phyloP scores from a whole-genome alignment of 345 rosid genomes.

The Acer campestre region DNA sequence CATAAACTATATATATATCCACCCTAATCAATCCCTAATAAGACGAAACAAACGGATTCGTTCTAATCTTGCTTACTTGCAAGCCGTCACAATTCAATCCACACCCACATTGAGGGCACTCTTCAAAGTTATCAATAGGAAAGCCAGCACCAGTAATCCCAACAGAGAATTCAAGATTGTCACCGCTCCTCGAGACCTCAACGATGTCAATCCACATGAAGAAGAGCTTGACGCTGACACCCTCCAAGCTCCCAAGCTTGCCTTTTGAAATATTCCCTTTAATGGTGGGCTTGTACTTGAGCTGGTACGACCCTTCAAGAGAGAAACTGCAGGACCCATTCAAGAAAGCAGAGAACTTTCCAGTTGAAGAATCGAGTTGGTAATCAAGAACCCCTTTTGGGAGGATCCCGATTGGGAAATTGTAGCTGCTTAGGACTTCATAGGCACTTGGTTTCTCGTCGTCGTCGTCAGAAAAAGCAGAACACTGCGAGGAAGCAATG shows the following conservation, averaged over 20 bases:
- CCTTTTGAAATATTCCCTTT: slow-evolving; percentile 49
- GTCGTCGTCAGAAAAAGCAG: not conserved
- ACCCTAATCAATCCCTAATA: slow-evolving; percentile 25
- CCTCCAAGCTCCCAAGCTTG: slow-evolving; percentile 45
- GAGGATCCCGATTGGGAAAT: slow-evolving; percentile 60
- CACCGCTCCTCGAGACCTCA: slow-evolving; percentile 58
- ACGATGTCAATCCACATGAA: slow-evolving; percentile 64
- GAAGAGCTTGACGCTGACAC: slow-evolving; percentile 62
- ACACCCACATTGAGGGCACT: slow-evolving; percentile 87
- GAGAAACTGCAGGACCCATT: slow-evolving; percentile 58
- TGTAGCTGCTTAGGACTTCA: slow-evolving; percentile 41
- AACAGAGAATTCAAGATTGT: slow-evolving; percentile 58
- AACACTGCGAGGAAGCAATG: slow-evolving; percentile 4
- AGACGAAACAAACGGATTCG: slow-evolving; percentile 41
- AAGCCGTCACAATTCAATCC: slow-evolving; percentile 58
- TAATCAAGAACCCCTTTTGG: slow-evolving; percentile 58
- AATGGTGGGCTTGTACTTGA: slow-evolving; percentile 49
- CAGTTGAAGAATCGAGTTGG: slow-evolving; percentile 46
- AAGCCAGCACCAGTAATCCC: slow-evolving; percentile 69
- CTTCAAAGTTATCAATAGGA: slow-evolving; percentile 63
- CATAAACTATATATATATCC: slow-evolving; percentile 4
- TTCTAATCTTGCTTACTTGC: slow-evolving; percentile 24
- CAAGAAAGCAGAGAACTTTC: slow-evolving; percentile 55
- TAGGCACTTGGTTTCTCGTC: slow-evolving; percentile 43
- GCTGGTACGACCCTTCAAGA: slow-evolving; percentile 63